Evolutionary conservation across 495 filamentous ascomycete genomes (phyloP).

Genomic region (Cercophora samala): DNA sequence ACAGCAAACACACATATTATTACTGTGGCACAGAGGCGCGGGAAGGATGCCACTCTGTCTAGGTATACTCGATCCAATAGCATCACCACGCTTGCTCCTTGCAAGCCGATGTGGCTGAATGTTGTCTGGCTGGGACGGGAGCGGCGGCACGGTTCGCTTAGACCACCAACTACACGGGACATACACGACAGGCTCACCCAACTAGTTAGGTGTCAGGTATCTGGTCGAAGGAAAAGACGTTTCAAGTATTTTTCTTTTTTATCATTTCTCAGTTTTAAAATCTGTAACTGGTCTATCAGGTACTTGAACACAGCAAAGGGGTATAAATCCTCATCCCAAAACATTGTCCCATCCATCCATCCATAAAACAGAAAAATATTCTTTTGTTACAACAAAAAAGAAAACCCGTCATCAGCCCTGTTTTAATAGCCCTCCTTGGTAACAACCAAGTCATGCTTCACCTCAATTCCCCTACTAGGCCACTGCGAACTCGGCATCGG

Average conservation of each 20-base stretch:
- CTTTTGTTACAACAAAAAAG: neutral
- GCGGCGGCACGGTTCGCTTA: neutral
- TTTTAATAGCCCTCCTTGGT: conserved; percentile 10
- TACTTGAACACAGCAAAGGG: neutral
- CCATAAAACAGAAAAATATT: neutral
- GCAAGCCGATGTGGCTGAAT: neutral
- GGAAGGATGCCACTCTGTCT: neutral
- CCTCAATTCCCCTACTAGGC: conserved; percentile 19
- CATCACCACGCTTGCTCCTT: too few relatives aligned
- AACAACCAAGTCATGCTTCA: conserved; percentile 22
- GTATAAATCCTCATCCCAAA: neutral
- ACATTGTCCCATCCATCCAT: neutral
- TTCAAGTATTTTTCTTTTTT: neutral
- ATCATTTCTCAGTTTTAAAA: neutral
- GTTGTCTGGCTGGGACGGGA: neutral
- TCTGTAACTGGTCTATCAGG: neutral
- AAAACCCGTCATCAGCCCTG: neutral
- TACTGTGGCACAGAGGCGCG: neutral
- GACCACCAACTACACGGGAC: neutral
- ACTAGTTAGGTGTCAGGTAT: too few relatives aligned
- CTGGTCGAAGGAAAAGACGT: too few relatives aligned
- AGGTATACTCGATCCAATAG: neutral
- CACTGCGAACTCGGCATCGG: neutral
- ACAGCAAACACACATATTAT: neutral
- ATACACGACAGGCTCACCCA: too few relatives aligned